A percentile compares a stretch with the other conserved stretches of the same genome.
Conservation (phyloP, 2,329 filamentous ascomycete genomes). For the Colletotrichum lentis region DNA sequence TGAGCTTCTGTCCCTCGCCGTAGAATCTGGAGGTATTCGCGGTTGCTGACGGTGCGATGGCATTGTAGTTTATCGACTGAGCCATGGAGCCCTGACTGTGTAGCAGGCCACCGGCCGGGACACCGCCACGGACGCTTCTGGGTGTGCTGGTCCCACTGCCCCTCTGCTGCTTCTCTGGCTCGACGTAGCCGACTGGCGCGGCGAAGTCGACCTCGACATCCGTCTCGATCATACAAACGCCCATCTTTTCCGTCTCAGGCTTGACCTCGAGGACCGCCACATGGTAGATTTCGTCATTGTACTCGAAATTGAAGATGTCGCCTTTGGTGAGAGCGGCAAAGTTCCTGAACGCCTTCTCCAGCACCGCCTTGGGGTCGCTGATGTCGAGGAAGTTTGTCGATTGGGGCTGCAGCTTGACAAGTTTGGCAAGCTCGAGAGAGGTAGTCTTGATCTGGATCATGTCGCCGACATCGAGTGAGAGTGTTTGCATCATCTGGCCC, state of each 20-base stretch:
- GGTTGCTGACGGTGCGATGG: conserved; percentile 81
- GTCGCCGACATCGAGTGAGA: conserved; percentile 89
- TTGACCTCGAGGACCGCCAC: conserved; percentile 95
- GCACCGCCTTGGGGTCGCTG: conserved; percentile 93
- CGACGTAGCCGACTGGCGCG: conserved; percentile 90
- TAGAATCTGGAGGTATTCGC: conserved; percentile 80
- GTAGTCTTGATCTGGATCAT: conserved; percentile 95
- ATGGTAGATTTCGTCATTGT: conserved; percentile 93
- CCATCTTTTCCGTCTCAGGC: conserved; percentile 81
- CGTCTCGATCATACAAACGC: conserved; percentile 94
- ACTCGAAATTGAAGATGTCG: conserved; percentile 94
- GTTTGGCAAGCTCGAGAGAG: conserved; percentile 84
- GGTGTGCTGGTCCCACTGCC: conserved; percentile 87
- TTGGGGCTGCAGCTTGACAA: conserved; percentile 97
- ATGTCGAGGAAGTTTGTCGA: conserved; percentile 94
- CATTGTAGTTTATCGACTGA: conserved; percentile 93
- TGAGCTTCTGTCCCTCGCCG: conserved; percentile 82
- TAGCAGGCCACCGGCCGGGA: conserved; percentile 76
- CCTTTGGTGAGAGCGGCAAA: conserved; percentile 93
- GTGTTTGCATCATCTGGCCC: conserved; percentile 87
- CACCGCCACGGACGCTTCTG: conserved; percentile 65
- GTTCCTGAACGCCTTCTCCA: conserved; percentile 95
- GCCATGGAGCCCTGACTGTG: conserved; percentile 94
- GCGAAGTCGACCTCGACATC: conserved; percentile 97
- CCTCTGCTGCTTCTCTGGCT: conserved; percentile 70